These are phyloP conservation scores for Entonaema liquescens DNA, from an alignment of 495 filamentous ascomycete genomes.

Conservation along the genomic window DNA sequence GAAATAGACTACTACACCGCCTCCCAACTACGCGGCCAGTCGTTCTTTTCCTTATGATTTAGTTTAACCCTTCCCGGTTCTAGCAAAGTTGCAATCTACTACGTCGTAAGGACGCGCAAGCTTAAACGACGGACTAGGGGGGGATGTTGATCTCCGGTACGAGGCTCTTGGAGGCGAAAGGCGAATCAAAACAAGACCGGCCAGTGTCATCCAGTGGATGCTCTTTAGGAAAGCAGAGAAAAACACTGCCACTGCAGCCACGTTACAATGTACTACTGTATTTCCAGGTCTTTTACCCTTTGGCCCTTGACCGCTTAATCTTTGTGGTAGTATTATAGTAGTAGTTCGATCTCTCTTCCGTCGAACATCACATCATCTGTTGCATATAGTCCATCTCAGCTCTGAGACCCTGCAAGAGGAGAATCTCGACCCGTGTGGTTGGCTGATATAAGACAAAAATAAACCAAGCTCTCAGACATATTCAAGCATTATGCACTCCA, in stretches of 20 bases:
- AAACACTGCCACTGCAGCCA: conserved; percentile 30
- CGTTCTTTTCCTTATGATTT: conserved; percentile 1
- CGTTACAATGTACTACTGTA: conserved; percentile 20
- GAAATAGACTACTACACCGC: conserved; percentile 33
- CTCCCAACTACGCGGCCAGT: conserved; percentile 19
- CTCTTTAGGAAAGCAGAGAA: not conserved
- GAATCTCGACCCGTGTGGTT: not conserved
- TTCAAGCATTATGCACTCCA: too few relatives aligned
- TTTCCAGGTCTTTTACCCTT: not conserved
- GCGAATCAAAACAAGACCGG: conserved; percentile 10
- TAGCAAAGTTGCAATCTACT: conserved; percentile 24
- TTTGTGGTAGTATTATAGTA: not conserved
- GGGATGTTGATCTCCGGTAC: conserved; percentile 15
- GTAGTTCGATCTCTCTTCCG: not conserved
- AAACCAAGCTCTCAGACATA: not conserved
- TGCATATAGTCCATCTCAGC: not conserved
- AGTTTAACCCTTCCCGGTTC: not conserved
- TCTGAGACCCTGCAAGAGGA: not conserved
- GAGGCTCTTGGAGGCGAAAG: conserved; percentile 18
- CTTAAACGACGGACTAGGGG: conserved; percentile 8
- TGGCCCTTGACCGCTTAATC: conserved; percentile 17
- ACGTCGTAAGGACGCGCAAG: conserved; percentile 38
- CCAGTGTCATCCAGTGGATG: conserved; percentile 11
- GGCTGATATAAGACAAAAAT: not conserved
- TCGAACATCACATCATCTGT: not conserved